A percentile compares a stretch with the other conserved stretches of the same genome.
phyloP scores from a whole-genome alignment of 371 early-diverging fungal genomes.

The Cokeromyces recurvatus region DNA sequence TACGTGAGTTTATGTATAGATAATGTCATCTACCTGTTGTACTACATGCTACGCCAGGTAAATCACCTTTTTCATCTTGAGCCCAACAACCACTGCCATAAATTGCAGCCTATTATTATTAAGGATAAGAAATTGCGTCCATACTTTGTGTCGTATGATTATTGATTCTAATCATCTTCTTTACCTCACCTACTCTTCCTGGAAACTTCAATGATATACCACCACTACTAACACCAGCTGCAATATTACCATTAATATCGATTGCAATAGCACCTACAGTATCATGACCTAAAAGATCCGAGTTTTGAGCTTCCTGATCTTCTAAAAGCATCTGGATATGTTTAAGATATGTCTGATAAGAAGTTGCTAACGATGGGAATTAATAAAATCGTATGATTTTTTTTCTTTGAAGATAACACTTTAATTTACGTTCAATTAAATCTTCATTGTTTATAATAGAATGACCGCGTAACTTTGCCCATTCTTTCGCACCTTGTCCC shows the following conservation, averaged over 20 bases:
- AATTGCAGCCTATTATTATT: constrained; percentile 60
- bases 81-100: constrained; percentile 77
- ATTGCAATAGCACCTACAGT: constrained; percentile 87
- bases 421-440: constrained; percentile 26
- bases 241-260: constrained; percentile 61
- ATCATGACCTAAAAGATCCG: no score
- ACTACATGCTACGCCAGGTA: constrained; percentile 60
- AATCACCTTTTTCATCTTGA: constrained; percentile 23
- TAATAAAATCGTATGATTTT: no score
- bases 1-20: no score
- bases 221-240: constrained; percentile 83
- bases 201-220: constrained; percentile 81
- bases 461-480: constrained; percentile 39
- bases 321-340: constrained; percentile 19
- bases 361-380: constrained; percentile 3
- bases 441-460: constrained; percentile 13
- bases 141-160: not conserved
- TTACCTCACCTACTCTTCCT: constrained; percentile 84
- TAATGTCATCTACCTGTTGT: constrained; percentile 45
- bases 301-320: no score
- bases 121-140: no score
- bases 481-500: constrained; percentile 60
- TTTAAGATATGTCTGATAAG: constrained; percentile 18
- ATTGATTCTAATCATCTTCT: no score
- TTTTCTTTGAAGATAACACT: no score